A percentile compares a stretch with the other conserved stretches of the same genome.
Conservation (phyloP, 179 eudicot genomes). For the Beta macrorhiza region DNA sequence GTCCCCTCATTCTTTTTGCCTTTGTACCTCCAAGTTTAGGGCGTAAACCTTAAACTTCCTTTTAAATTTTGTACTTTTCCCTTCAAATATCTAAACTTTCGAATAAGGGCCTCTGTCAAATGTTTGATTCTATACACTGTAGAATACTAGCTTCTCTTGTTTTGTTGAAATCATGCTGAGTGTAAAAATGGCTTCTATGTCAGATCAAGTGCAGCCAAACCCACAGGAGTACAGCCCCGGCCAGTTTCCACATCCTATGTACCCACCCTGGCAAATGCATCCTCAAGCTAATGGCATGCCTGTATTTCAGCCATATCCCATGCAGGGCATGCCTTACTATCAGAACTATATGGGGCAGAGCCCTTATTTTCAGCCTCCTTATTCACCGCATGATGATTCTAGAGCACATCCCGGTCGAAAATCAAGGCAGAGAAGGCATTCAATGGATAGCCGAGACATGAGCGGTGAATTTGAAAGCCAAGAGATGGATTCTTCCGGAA, state of each 20-base stretch:
- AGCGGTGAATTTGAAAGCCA: slow-evolving; percentile 45
- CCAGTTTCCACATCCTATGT: slow-evolving; percentile 68
- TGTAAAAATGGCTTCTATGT: not conserved
- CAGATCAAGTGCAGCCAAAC: slow-evolving; percentile 42
- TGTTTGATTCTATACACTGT: not conserved
- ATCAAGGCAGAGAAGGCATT: slow-evolving; percentile 52
- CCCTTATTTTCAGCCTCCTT: slow-evolving; percentile 58
- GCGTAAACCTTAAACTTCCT: not conserved
- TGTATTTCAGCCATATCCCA: slow-evolving; percentile 68
- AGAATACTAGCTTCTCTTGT: not conserved
- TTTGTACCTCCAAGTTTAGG: not conserved
- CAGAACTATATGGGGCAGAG: slow-evolving; percentile 56
- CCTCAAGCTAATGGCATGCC: slow-evolving; percentile 68
- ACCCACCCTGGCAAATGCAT: slow-evolving; percentile 77
- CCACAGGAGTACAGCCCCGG: slow-evolving; percentile 57
- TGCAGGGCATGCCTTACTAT: slow-evolving; percentile 85
- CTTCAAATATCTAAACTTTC: not conserved
- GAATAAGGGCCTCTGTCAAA: not conserved
- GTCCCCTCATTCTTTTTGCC: not conserved
- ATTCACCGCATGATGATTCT: slow-evolving; percentile 55
- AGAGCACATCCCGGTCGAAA: slow-evolving; percentile 36
- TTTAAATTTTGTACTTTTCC: not conserved
- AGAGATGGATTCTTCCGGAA: slow-evolving; percentile 36
- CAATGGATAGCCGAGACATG: slow-evolving; percentile 51
- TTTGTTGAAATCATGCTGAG: too few relatives aligned